phyloP scores from a whole-genome alignment of 2,329 filamentous ascomycete genomes.

The Colletotrichum godetiae region DNA sequence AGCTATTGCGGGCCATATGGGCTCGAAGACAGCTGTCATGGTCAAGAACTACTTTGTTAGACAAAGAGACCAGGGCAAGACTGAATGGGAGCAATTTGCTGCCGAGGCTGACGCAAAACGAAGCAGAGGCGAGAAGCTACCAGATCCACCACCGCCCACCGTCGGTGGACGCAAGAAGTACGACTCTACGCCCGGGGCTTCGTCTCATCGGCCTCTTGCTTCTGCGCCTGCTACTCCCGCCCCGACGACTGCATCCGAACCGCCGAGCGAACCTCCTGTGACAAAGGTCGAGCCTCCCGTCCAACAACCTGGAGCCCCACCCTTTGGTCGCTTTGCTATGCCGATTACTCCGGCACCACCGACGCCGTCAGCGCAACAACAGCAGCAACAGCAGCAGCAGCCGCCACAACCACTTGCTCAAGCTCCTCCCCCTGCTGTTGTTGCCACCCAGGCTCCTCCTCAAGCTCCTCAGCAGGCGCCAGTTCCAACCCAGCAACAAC shows the following conservation, averaged over 20 bases:
- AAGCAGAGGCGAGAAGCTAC: conserved; percentile 66
- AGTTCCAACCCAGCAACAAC: conserved; percentile 47
- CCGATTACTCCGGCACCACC: conserved; percentile 58
- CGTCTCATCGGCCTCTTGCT: conserved; percentile 54
- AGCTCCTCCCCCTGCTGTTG: conserved; percentile 20
- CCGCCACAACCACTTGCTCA: conserved; percentile 33
- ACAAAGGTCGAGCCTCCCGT: conserved; percentile 57
- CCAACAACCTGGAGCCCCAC: conserved; percentile 48
- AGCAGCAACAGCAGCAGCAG: conserved; percentile 30
- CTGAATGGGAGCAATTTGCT: conserved; percentile 70
- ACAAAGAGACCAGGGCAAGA: conserved; percentile 68
- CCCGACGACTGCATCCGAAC: conserved; percentile 46
- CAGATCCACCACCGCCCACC: conserved; percentile 68
- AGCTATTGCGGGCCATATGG: conserved; percentile 81
- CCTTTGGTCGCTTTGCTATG: conserved; percentile 56
- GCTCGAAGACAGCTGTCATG: conserved; percentile 89
- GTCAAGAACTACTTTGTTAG: conserved; percentile 77
- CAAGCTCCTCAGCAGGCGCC: conserved; percentile 38
- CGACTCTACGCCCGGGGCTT: conserved; percentile 54
- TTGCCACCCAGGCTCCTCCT: conserved; percentile 33
- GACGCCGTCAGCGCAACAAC: conserved; percentile 41
- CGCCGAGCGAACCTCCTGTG: conserved; percentile 56
- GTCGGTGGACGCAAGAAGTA: conserved; percentile 62
- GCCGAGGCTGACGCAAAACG: conserved; percentile 69
- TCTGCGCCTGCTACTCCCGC: conserved; percentile 48